These are phyloP conservation scores for Aureobasidium sp. DNA, from an alignment of 2,329 filamentous ascomycete genomes.

Conservation along the genomic window DNA sequence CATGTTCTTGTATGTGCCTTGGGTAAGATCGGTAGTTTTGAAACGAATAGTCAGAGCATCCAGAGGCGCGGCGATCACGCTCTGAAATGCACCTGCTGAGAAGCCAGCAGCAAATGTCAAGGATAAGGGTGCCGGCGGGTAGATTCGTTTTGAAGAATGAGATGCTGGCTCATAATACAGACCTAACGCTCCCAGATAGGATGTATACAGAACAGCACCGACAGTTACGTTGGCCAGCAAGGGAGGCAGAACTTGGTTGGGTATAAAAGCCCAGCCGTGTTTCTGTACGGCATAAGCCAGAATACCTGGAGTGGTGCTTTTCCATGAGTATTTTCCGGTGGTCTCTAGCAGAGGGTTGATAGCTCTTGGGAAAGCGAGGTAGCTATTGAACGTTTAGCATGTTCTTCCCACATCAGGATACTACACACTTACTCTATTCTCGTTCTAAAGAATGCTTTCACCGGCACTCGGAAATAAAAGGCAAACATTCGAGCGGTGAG, in stretches of 20 bases:
- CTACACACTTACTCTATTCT: slow-evolving; percentile 66
- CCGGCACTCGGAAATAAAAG: slow-evolving; percentile 86
- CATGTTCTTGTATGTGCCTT: slow-evolving; percentile 59
- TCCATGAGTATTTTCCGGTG: slow-evolving; percentile 50
- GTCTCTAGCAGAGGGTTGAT: slow-evolving; percentile 51
- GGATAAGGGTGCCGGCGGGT: slow-evolving; percentile 57
- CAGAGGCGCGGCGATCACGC: slow-evolving; percentile 63
- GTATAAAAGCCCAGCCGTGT: slow-evolving; percentile 68
- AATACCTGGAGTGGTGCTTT: slow-evolving; percentile 62
- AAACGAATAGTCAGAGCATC: slow-evolving; percentile 71
- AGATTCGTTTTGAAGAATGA: slow-evolving; percentile 55
- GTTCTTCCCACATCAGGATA: not conserved
- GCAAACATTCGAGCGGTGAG: slow-evolving; percentile 75
- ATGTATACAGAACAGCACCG: slow-evolving; percentile 67
- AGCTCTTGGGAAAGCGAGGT: slow-evolving; percentile 51
- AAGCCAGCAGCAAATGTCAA: slow-evolving; percentile 65
- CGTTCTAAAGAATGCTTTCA: slow-evolving; percentile 87
- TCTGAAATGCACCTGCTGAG: slow-evolving; percentile 62
- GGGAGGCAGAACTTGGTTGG: slow-evolving; percentile 69
- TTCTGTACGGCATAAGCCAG: slow-evolving; percentile 59
- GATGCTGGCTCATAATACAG: slow-evolving; percentile 59
- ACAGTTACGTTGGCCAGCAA: slow-evolving; percentile 67
- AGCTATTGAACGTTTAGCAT: not conserved
- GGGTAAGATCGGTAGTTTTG: slow-evolving; percentile 55
- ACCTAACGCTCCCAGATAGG: slow-evolving; percentile 64